Conservation (phyloP, 148 eudicot species). For the Beta vulgaris region DNA sequence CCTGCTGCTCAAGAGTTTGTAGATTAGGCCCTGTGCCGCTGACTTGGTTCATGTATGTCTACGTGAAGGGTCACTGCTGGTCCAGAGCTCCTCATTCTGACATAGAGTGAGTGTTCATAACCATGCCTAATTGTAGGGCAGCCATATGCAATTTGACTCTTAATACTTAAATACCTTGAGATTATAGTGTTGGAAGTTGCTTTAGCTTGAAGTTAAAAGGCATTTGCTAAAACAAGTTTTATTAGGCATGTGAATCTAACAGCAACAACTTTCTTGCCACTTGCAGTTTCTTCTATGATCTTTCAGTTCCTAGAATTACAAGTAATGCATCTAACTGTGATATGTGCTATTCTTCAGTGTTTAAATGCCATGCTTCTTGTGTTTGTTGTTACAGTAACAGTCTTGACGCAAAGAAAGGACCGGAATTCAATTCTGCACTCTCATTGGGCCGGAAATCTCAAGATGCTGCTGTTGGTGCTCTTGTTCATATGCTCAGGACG, state of each 20-base stretch:
- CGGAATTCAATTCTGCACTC: slow-evolving; percentile 42
- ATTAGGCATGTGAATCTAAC: no score
- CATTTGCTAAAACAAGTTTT: no score
- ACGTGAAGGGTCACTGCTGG: no score
- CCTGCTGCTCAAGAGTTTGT: no score
- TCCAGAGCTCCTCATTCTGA: no score
- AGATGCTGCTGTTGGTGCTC: slow-evolving; percentile 84
- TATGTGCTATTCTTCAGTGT: background rate
- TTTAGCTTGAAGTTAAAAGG: background rate
- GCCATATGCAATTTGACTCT: no score
- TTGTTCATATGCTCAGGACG: slow-evolving; percentile 73
- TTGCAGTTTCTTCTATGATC: background rate
- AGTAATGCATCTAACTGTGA: no score
- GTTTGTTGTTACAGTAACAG: slow-evolving; percentile 47
- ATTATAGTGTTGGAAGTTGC: background rate
- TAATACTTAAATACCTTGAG: no score
- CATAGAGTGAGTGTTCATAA: no score
- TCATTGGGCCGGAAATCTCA: slow-evolving; percentile 65
- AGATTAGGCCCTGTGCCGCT: no score
- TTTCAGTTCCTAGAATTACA: slow-evolving; percentile 1
- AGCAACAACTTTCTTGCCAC: background rate
- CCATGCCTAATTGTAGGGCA: no score
- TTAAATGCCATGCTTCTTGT: background rate
- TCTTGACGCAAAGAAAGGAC: slow-evolving; percentile 44
- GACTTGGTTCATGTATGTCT: no score